Base-by-base conservation (phyloP, 1,139 yeast genomes). In the Sugiyamaella japonica region DNA sequence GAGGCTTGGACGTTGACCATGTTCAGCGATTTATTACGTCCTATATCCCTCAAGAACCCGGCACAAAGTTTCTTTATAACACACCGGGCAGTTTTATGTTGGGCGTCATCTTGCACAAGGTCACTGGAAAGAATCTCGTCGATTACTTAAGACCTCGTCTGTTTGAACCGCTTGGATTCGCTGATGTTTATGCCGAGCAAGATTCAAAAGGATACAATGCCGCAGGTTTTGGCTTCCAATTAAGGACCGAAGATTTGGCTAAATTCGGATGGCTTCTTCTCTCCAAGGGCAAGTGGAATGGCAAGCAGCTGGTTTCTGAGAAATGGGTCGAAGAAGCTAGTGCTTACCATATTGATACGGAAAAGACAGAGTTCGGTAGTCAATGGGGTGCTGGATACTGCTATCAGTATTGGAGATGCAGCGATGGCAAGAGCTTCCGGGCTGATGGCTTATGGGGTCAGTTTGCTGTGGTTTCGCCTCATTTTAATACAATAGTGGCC, bases 401-500 rank as follows among this genome's bases (percentile, higher is more conserved):
- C 12, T 57, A 56, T 43, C 60, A 57, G 40, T 34, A 44, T 38
- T 57, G 59, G 58, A 50, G 57, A 42, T 37, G 45, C 17, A 8
- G 52, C 4, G 56, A 52, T 29, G 53, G 52, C 17, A 42, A 42
- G 32, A 47, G 52, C 31, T 57, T 44, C 38, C 43, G 60, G 16
- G 58, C 56, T 8, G 60, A 57, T 29, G 60, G 60, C 3, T 40
- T 56, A 36, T 57, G 41, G 39, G 60, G 59, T 4, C 59, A 57
- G 47, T 57, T 52, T 32, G 43, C 52, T 7, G 40, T 56, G 7
- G 56, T 57, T 8, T 37, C 49, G 12, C 59, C 60, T 13, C 50
- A 54, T 10, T 20, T 48, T 16, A 50, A 54, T 23, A 46, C 54
- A 10, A 58, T 57, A 9, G 39, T 57, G 9, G 60, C 59, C 7